Percentiles rank a stretch among this genome's conserved stretches.
Conservation (phyloP, 208 protist species). For the Tetramitus jugosus region DNA sequence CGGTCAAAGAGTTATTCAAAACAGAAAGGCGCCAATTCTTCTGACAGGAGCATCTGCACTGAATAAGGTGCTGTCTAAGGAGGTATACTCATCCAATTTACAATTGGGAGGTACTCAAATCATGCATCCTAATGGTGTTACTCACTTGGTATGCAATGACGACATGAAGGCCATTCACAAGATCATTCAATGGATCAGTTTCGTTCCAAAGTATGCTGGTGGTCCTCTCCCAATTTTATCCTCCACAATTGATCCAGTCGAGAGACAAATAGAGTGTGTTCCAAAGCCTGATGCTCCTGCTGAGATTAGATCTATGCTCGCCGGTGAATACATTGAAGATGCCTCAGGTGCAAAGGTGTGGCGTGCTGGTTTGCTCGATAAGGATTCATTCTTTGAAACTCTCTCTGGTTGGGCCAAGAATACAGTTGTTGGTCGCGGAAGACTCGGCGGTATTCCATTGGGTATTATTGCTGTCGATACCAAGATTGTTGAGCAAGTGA, state of each 20-base stretch:
- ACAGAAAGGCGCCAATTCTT: constrained; percentile 77
- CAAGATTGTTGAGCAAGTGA: constrained; percentile 74
- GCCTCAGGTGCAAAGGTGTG: constrained; percentile 4
- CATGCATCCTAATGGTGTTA: constrained; percentile 92
- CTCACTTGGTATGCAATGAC: constrained; percentile 69
- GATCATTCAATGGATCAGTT: constrained; percentile 76
- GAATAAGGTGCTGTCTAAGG: constrained; percentile 81
- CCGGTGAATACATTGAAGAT: not conserved
- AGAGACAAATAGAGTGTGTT: constrained; percentile 42
- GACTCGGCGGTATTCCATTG: constrained; percentile 91
- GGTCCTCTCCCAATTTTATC: not conserved
- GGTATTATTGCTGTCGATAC: constrained; percentile 95
- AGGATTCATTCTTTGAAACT: constrained; percentile 74
- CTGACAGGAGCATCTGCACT: constrained; percentile 83
- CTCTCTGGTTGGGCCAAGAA: constrained; percentile 90
- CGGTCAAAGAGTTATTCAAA: constrained; percentile 90
- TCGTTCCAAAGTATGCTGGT: constrained; percentile 59
- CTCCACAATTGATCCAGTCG: constrained; percentile 46
- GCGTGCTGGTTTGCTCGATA: constrained; percentile 68
- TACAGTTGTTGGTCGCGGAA: constrained; percentile 85
- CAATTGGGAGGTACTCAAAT: constrained; percentile 92
- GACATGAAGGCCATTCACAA: constrained; percentile 61
- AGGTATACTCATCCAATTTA: constrained; percentile 91
- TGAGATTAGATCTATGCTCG: not conserved
- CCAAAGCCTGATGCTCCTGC: not conserved